Evolutionary conservation across 176 grass and related monocot genomes (phyloP).

Genomic region (Aegilops tauschii): DNA sequence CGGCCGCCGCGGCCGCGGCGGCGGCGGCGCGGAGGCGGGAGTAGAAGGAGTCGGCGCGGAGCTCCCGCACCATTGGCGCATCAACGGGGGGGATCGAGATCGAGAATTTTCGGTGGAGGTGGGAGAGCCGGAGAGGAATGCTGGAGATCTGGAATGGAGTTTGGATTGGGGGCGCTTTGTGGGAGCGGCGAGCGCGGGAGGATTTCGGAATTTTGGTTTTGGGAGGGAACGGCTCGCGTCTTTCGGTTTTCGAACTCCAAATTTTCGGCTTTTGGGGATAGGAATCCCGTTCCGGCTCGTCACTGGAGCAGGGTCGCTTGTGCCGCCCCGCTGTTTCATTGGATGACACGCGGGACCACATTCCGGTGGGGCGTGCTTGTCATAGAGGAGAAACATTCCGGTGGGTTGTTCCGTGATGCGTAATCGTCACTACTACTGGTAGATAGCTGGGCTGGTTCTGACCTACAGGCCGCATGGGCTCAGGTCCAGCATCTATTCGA

Average conservation of each 20-base stretch:
- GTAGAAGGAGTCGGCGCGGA: slow-evolving; percentile 62
- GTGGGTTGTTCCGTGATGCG: not conserved
- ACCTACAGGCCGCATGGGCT: not conserved
- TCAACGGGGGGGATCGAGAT: slow-evolving; percentile 32
- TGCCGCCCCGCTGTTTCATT: not conserved
- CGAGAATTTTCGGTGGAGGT: slow-evolving; percentile 31
- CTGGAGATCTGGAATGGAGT: slow-evolving; percentile 3
- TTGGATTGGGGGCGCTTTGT: slow-evolving; percentile 11
- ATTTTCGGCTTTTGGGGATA: not conserved
- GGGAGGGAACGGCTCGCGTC: slow-evolving; percentile 6
- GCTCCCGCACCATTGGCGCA: slow-evolving; percentile 59
- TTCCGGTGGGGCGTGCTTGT: not conserved
- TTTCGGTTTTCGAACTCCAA: not conserved
- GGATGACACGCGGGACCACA: not conserved
- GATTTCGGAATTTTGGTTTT: slow-evolving; percentile 7
- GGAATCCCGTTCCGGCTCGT: not conserved
- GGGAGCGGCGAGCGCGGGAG: slow-evolving; percentile 12
- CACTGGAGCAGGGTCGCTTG: not conserved
- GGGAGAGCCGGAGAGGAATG: not conserved
- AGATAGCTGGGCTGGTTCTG: not conserved
- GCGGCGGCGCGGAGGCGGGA: slow-evolving; percentile 48
- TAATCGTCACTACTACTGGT: not conserved
- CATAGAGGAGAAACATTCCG: not conserved
- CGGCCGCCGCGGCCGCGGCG: not conserved
- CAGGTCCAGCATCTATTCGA: not conserved